These are phyloP conservation scores for Wickerhamiella shivajii DNA, from an alignment of 805 yeast species.

Conservation along the genomic window DNA sequence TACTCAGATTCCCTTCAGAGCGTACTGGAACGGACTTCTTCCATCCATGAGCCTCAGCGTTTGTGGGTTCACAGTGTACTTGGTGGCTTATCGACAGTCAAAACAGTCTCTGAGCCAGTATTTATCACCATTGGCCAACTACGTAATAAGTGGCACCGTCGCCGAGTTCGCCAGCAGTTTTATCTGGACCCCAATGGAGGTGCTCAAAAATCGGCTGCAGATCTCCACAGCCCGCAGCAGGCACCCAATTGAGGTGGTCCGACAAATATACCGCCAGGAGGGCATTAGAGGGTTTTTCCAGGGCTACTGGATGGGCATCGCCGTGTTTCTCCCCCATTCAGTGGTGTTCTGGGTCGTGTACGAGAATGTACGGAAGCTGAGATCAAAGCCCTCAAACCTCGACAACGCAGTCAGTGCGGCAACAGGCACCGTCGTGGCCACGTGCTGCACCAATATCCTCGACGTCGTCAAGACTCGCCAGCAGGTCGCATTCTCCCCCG, in stretches of 20 bases:
- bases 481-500: slow-evolving; percentile 29
- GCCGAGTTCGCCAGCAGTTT: slow-evolving; percentile 28
- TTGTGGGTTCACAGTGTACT: slow-evolving; percentile 30
- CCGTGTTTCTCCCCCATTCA: slow-evolving; percentile 30
- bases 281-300: slow-evolving; percentile 70
- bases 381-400: not conserved
- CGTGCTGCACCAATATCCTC: slow-evolving; percentile 26
- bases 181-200: slow-evolving; percentile 34
- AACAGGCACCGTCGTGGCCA: slow-evolving; percentile 25
- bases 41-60: slow-evolving; percentile 28
- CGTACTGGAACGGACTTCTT: slow-evolving; percentile 29
- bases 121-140: slow-evolving; percentile 25
- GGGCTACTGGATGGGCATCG: slow-evolving; percentile 42
- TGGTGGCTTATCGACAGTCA: slow-evolving; percentile 28
- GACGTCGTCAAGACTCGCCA: slow-evolving; percentile 33
- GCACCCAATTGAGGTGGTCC: slow-evolving; percentile 14
- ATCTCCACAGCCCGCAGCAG: slow-evolving; percentile 16
- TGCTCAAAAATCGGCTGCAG: slow-evolving; percentile 32
- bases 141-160: slow-evolving; percentile 26
- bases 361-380: slow-evolving; percentile 16
- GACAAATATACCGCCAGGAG: slow-evolving; percentile 37
- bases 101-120: slow-evolving; percentile 26
- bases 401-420: slow-evolving; percentile 19
- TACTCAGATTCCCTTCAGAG: slow-evolving; percentile 26
- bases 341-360: slow-evolving; percentile 30